phyloP scores from a whole-genome alignment of 768 basidiomycete species.

The Leccinum aurantiacum region DNA sequence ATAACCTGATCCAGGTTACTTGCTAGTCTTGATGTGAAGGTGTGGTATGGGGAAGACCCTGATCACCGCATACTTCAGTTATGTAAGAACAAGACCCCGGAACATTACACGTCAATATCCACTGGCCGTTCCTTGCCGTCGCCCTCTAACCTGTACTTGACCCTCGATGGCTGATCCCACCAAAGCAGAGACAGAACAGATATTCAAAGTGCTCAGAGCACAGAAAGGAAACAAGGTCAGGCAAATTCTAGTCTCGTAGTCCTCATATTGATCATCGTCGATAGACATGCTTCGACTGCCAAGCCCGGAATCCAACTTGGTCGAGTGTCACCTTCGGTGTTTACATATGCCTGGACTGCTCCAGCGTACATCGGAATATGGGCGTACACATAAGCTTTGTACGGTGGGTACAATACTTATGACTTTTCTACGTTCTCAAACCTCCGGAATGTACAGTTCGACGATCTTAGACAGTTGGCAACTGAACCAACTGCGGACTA shows the following conservation, averaged over 20 bases:
- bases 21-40: too few relatives aligned
- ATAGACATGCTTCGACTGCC: conserved; percentile 92
- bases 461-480: conserved; percentile 98
- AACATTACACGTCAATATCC: conserved; percentile 20
- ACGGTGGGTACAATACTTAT: conserved; percentile 51
- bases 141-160: conserved; percentile 2
- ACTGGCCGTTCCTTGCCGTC: conserved; percentile 2
- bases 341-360: conserved; percentile 98
- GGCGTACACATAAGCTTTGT: conserved; percentile 99
- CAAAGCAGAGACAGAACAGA: conserved; percentile 83
- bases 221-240: conserved; percentile 88
- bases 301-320: conserved; percentile 97
- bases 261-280: conserved; percentile 13
- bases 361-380: conserved; percentile 91
- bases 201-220: conserved; percentile 76
- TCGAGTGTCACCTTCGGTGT: conserved; percentile 94
- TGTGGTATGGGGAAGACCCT: conserved; percentile 9
- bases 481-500: conserved; percentile 82
- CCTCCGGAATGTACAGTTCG: conserved; percentile 55
- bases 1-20: neutral
- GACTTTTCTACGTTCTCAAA: conserved; percentile 7
- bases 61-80: conserved; percentile 10
- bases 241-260: neutral
- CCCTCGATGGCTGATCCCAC: conserved; percentile 67
- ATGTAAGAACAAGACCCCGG: conserved; percentile 14